Conservation (phyloP, 2,329 filamentous ascomycete genomes). For the Sarocladiaceae sp. region DNA sequence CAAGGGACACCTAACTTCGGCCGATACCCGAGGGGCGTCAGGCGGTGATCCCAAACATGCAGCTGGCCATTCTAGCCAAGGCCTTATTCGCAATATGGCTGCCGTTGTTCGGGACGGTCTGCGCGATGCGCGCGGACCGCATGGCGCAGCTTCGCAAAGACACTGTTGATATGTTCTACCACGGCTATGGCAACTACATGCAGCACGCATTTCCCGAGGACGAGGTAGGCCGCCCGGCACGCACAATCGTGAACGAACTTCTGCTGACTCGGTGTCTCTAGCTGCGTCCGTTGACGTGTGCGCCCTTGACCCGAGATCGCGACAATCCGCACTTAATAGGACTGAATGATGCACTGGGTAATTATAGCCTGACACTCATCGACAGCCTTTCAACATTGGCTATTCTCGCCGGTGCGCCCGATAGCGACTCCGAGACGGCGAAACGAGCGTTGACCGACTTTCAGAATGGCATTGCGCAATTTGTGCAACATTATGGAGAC, state of each 20-base stretch:
- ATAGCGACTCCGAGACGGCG: constrained; percentile 29
- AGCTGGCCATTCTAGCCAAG: not conserved
- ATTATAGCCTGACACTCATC: constrained; percentile 93
- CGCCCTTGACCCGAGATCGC: constrained; percentile 75
- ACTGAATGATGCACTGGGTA: constrained; percentile 91
- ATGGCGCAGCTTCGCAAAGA: constrained; percentile 51
- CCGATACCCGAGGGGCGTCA: not conserved
- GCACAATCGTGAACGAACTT: not conserved
- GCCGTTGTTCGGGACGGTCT: constrained; percentile 34
- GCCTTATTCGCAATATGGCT: constrained; percentile 14
- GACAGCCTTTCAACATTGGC: constrained; percentile 93
- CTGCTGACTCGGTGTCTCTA: constrained; percentile 28
- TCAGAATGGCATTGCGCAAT: constrained; percentile 67
- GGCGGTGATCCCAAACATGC: not conserved
- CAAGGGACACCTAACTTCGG: not conserved
- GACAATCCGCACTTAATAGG: constrained; percentile 74
- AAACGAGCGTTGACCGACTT: constrained; percentile 61
- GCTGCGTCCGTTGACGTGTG: constrained; percentile 80
- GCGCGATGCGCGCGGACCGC: constrained; percentile 49
- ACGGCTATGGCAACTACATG: constrained; percentile 96
- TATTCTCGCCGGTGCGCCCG: constrained; percentile 73
- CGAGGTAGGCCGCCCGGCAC: constrained; percentile 45
- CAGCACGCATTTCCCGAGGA: constrained; percentile 90
- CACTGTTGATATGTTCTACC: constrained; percentile 82
- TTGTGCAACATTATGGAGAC: constrained; percentile 83